Conservation (phyloP, 2,329 filamentous ascomycete genomes). For the Zasmidium citrigriseum region DNA sequence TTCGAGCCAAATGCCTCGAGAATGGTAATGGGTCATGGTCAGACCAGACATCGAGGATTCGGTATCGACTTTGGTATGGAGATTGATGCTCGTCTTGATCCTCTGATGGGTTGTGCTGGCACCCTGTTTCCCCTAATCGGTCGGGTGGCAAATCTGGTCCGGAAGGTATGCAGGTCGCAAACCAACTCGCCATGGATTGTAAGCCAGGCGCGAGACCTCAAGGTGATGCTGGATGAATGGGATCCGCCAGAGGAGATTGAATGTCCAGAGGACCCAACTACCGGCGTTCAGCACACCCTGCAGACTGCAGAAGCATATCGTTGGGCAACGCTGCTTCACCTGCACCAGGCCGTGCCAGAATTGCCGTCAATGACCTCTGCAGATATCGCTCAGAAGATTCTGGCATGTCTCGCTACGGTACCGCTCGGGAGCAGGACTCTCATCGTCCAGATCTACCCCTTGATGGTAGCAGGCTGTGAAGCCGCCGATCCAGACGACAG, state of each 20-base stretch:
- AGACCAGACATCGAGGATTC: conserved; percentile 29
- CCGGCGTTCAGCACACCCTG: conserved; percentile 63
- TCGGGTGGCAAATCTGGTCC: conserved; percentile 65
- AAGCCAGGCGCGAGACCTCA: conserved; percentile 63
- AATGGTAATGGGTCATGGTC: conserved; percentile 23
- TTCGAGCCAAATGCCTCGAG: conserved; percentile 39
- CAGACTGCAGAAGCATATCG: conserved; percentile 69
- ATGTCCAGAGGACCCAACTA: conserved; percentile 63
- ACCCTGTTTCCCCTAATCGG: conserved; percentile 70
- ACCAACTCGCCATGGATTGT: conserved; percentile 64
- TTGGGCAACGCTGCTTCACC: conserved; percentile 65
- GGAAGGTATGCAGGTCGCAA: conserved; percentile 57
- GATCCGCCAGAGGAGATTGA: conserved; percentile 59
- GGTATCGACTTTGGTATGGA: conserved; percentile 40
- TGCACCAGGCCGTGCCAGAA: conserved; percentile 69
- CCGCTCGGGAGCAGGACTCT: conserved; percentile 62
- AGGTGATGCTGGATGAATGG: conserved; percentile 63
- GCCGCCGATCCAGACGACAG: conserved; percentile 60
- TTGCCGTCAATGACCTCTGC: conserved; percentile 61
- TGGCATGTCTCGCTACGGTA: conserved; percentile 64
- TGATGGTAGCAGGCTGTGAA: conserved; percentile 68
- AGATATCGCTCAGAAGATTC: conserved; percentile 61
- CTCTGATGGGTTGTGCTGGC: conserved; percentile 68
- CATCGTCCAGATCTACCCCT: conserved; percentile 70
- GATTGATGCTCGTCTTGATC: conserved; percentile 62